phyloP scores from a whole-genome alignment of 768 basidiomycete genomes.

The Leucosporidium scottii region DNA sequence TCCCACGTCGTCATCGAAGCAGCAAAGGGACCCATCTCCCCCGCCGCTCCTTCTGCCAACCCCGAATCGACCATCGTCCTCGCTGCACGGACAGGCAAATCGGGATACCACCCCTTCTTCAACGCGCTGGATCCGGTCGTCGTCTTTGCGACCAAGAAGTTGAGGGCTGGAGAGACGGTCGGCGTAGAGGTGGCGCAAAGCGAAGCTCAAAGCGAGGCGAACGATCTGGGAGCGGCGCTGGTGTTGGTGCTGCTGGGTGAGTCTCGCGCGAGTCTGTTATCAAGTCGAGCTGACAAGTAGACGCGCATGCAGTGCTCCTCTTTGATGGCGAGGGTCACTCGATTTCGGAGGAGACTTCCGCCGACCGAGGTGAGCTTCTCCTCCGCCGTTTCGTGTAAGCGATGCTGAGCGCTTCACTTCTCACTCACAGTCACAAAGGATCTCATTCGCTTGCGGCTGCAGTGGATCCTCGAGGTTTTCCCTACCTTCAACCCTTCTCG shows the following conservation, averaged over 20 bases:
- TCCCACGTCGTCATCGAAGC: not conserved
- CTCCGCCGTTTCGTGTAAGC: not conserved
- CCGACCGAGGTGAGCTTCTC: not conserved
- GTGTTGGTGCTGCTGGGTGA: slow-evolving; percentile 49
- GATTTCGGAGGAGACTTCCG: not conserved
- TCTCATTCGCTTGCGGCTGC: slow-evolving; percentile 62
- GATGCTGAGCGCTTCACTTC: not conserved
- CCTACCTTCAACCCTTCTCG: slow-evolving; percentile 70
- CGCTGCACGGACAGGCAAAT: slow-evolving; percentile 47
- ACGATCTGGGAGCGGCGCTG: slow-evolving; percentile 58
- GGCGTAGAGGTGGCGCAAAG: slow-evolving; percentile 51
- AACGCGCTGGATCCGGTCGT: slow-evolving; percentile 50
- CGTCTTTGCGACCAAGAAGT: slow-evolving; percentile 47
- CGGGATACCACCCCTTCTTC: slow-evolving; percentile 52
- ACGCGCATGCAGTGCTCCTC: slow-evolving; percentile 38
- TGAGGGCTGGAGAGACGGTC: slow-evolving; percentile 36
- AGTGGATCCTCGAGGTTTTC: slow-evolving; percentile 73
- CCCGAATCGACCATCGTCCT: not conserved
- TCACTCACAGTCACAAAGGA: slow-evolving; percentile 50
- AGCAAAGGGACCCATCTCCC: not conserved
- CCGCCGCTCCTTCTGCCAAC: not conserved
- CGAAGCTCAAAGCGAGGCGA: slow-evolving; percentile 54
- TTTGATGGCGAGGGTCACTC: slow-evolving; percentile 53
- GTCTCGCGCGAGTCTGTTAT: not conserved
- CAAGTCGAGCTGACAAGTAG: too few species aligned